Evolutionary conservation across 164 flowering plant genomes (phyloP).

Genomic region (Nymphaea colorata): DNA sequence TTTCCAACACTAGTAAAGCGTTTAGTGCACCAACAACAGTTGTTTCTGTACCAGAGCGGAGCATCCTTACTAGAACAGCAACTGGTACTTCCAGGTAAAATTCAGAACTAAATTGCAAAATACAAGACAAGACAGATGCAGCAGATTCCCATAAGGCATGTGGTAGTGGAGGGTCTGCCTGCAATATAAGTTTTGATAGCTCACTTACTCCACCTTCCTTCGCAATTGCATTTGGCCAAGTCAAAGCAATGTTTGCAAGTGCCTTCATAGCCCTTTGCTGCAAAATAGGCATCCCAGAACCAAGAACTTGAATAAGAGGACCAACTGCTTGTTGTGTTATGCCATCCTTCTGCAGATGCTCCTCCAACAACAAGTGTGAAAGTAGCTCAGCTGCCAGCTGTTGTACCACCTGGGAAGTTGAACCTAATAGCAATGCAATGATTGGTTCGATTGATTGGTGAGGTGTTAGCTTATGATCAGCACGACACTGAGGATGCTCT

Average conservation of each 20-base stretch:
- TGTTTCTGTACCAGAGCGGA: constrained; percentile 76
- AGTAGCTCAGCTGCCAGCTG: constrained; percentile 95
- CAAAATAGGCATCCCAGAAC: constrained; percentile 66
- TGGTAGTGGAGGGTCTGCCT: constrained; percentile 81
- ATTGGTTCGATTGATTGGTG: constrained; percentile 83
- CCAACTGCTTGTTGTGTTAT: constrained; percentile 73
- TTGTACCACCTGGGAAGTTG: constrained; percentile 72
- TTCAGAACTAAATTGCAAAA: constrained; percentile 91
- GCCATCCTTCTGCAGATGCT: constrained; percentile 80
- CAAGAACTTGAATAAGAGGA: constrained; percentile 75
- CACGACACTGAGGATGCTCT: constrained; percentile 88
- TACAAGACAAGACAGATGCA: constrained; percentile 65
- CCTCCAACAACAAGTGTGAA: constrained; percentile 80
- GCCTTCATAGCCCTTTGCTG: constrained; percentile 96
- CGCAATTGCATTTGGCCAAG: constrained; percentile 97
- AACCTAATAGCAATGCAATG: constrained; percentile 64
- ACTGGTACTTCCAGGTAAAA: constrained; percentile 93
- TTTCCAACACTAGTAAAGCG: constrained; percentile 88
- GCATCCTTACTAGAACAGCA: constrained; percentile 86
- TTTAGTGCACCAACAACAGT: constrained; percentile 83
- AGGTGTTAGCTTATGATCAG: constrained; percentile 53
- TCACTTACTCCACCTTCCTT: constrained; percentile 93
- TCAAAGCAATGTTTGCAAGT: constrained; percentile 68
- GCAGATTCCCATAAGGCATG: constrained; percentile 96
- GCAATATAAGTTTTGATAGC: constrained; percentile 83